Base-by-base conservation (phyloP, 192 early-diverging fungal genomes). In the Dimargaris cristalligena region DNA sequence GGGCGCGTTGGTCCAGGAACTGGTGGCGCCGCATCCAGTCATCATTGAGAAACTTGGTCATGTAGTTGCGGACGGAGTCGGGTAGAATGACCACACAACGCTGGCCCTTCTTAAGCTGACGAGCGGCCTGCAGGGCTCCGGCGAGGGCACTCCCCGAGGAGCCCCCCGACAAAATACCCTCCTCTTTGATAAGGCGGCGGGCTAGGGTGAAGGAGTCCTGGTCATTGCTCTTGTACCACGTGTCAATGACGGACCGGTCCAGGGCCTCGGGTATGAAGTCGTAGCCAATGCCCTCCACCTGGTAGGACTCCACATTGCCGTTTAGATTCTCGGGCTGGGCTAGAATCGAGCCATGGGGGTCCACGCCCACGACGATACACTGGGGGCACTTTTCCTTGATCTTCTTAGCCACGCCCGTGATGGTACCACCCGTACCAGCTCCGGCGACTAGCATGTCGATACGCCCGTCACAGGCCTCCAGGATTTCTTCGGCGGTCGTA, bases 221-320 rank as follows among this genome's bases (percentile, higher is more conserved):
- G 71, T 99, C 96, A 54, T 85, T 79, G n/a, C 86, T 85, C 77
- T 97, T 99, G 74, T 97, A 71, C 96, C 96, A 99, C 62, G 77
- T 67, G 67, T 99, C 96, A 35, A 99, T 81, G 51, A 87, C 73
- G 49, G 65, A 62, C 41, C 89, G 80, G 67, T 95, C 84, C 56
- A 96, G 72, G 47, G 88, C 89, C 61, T 93, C 80, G 30, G 96
- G 96, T 64, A 99, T 80, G 72, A 99, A 99, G 74, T 99, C 96
- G 69, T 99, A 97, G 38, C 96, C 94, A 54, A 99, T 97, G 61
- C 96, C 96, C 77, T 99, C 96, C 48, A 97, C 91, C 78, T 90
- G 81, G 79, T 96, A 93, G 14, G 73, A 52, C 20, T 78, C 77
- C 44, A 76, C 73, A 2, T 65, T 65, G 22, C 62, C 63, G 77